Base-by-base conservation (phyloP, 768 basidiomycete species). In the Boletales sp. region DNA sequence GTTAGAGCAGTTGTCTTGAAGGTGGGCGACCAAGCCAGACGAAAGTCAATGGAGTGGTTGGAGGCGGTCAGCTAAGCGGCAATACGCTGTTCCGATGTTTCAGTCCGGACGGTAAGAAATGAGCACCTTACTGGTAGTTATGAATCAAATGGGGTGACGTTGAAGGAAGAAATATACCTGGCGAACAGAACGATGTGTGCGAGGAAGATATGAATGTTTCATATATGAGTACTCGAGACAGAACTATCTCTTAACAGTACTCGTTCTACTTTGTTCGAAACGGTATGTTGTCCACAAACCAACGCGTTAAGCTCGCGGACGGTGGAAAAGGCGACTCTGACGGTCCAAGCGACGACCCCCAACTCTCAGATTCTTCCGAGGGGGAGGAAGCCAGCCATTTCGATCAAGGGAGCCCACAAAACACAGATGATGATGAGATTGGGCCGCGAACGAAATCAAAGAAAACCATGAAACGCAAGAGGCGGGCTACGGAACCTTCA, bases 381-480 rank as follows among this genome's bases (percentile, higher is more conserved):
- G 45, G 29, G 5, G 58, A 52, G 35, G 34, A 54, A 30, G 21
- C 31, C 31, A 38, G 42, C 34, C 44, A 43, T 27, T 13, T 36
- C 30, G 56, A 68, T 53, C 59, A 63, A 41, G 60, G 53, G 32
- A 55, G 47, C 35, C 72, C 69, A 17, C 64, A 65, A 17, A 76
- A 83, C 58, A 84, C 82, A 17, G 83, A 81, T 9, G 84, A 86
- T 56, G 85, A 89, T 43, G 75, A 74, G 14, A 70, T 69, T 4
- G 64, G 78, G 45, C 78, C 81, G 57, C 69, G 64, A 39, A 63
- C 69, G 61, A 91, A 90, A 66, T 91, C 90, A 14, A 82, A 78
- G 49, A 85, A 90, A 66, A 93, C 90, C 0, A 69, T 80, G 45
- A 93, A 93, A 67, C 80, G 90, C 58, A 93, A 91, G 75, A 78